These are phyloP conservation scores for Clonostachys rosea DNA, from an alignment of 2,329 filamentous ascomycete genomes.

Conservation along the genomic window DNA sequence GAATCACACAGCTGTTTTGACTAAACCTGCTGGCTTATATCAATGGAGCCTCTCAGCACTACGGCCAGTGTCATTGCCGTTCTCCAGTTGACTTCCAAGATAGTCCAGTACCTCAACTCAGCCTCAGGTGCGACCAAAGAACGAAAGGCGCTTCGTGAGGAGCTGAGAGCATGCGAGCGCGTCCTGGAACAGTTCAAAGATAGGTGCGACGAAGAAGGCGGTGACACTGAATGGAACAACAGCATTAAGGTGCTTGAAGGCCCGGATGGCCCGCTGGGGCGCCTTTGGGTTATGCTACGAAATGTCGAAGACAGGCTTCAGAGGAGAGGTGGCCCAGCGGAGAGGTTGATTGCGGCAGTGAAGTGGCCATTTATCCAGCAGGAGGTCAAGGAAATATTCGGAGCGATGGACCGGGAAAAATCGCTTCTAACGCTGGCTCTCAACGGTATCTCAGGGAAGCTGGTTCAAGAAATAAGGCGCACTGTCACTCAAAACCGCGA, in stretches of 20 bases:
- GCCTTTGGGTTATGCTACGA: conserved; percentile 4
- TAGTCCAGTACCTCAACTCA: conserved; percentile 10
- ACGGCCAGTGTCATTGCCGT: conserved; percentile 12
- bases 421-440: not conserved
- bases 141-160: conserved; percentile 8
- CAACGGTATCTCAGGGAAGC: not conserved
- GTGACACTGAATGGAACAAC: conserved; percentile 8
- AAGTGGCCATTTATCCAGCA: conserved; percentile 13
- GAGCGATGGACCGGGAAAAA: not conserved
- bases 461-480: not conserved
- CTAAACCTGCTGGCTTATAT: too few relatives aligned
- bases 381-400: conserved; percentile 3
- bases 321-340: conserved; percentile 3
- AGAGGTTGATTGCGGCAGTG: not conserved
- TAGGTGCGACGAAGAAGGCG: conserved; percentile 9
- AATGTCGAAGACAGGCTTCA: conserved; percentile 6
- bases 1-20: too few relatives aligned
- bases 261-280: conserved; percentile 8
- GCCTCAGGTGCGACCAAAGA: conserved; percentile 7
- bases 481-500: not conserved
- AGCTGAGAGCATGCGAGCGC: conserved; percentile 8
- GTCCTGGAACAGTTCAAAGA: conserved; percentile 11
- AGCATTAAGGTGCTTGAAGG: conserved; percentile 11
- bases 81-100: conserved; percentile 8
- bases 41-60: conserved; percentile 7